Percentiles rank a stretch among this genome's conserved stretches.
Evolutionary conservation across 163 green algal species (phyloP).

Genomic region (Dunaliella salina): DNA sequence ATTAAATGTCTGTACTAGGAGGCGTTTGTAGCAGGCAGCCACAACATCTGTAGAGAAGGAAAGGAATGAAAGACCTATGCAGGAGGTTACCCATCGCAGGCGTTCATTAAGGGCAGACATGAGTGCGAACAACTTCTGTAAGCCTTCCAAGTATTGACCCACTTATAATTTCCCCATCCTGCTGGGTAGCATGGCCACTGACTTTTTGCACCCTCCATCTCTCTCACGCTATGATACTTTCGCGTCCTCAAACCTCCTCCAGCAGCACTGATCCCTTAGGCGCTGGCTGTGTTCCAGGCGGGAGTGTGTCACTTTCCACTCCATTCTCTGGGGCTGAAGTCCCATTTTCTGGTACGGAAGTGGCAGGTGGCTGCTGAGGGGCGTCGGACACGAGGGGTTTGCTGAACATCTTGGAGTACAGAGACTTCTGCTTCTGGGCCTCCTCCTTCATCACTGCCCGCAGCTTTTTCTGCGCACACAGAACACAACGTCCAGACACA

Average conservation of each 20-base stretch:
- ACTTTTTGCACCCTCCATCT: neutral
- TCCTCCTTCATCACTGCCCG: slow-evolving; percentile 31
- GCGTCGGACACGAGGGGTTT: slow-evolving; percentile 11
- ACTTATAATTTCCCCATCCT: neutral
- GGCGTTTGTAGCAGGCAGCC: too few species aligned
- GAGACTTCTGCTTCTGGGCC: slow-evolving; percentile 68
- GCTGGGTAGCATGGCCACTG: neutral
- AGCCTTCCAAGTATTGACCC: too few species aligned
- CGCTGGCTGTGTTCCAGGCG: neutral
- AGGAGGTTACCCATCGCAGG: too few species aligned
- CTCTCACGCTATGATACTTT: neutral
- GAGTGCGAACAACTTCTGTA: too few species aligned
- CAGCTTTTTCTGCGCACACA: neutral
- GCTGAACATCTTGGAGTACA: slow-evolving; percentile 80
- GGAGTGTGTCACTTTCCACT: neutral
- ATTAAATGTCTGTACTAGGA: too few species aligned
- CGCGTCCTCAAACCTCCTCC: neutral
- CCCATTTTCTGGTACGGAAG: neutral
- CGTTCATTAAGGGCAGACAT: too few species aligned
- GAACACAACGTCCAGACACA: too few species aligned
- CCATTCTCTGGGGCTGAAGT: neutral
- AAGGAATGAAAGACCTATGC: too few species aligned
- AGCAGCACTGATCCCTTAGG: neutral
- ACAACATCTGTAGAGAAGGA: too few species aligned
- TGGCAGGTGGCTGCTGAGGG: neutral